phyloP scores from a whole-genome alignment of 2,329 filamentous ascomycete genomes.

The Botrytis aclada region DNA sequence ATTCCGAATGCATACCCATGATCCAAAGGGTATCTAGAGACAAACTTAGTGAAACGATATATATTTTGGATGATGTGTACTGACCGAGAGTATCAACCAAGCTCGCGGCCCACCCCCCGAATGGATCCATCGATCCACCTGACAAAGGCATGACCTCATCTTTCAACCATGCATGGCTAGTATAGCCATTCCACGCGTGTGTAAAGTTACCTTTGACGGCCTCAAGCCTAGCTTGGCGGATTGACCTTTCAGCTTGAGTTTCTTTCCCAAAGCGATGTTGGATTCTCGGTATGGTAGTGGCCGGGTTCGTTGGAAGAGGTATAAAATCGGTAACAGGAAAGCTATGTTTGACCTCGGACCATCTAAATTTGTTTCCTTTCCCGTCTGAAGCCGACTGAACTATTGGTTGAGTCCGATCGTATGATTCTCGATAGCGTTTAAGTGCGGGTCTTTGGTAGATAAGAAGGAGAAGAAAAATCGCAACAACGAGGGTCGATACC shows the following conservation, averaged over 20 bases:
- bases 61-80: background rate
- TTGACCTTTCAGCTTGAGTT: slow-evolving; percentile 14
- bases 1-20: slow-evolving; percentile 73
- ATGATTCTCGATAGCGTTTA: background rate
- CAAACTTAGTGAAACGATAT: background rate
- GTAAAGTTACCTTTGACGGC: slow-evolving; percentile 30
- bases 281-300: slow-evolving; percentile 25
- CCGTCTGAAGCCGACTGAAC: background rate
- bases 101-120: slow-evolving; percentile 87
- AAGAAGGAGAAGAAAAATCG: slow-evolving; percentile 6
- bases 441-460: background rate
- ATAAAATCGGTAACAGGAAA: slow-evolving; percentile 21
- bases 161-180: slow-evolving; percentile 72
- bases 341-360: slow-evolving; percentile 13
- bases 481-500: background rate
- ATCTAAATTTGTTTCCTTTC: background rate
- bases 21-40: slow-evolving; percentile 80
- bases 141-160: slow-evolving; percentile 78
- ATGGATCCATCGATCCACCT: slow-evolving; percentile 67
- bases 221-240: slow-evolving; percentile 21
- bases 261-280: slow-evolving; percentile 27
- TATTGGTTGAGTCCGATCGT: background rate
- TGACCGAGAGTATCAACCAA: slow-evolving; percentile 59
- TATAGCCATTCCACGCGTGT: slow-evolving; percentile 74
- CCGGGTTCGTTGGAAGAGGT: slow-evolving; percentile 15